phyloP scores from a whole-genome alignment of 106 monocot species.

The Dioscorea alata region DNA sequence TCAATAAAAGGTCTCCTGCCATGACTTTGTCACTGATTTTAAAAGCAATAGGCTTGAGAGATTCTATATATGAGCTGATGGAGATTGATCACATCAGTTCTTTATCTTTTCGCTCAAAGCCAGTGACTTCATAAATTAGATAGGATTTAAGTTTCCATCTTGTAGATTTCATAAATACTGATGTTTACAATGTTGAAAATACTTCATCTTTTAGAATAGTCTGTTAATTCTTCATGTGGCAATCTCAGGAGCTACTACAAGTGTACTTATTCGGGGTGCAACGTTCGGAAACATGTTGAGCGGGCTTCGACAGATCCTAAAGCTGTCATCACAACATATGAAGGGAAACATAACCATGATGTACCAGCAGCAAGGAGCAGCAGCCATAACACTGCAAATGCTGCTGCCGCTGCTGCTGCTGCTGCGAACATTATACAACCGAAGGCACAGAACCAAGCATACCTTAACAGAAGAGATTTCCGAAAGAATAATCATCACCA shows the following conservation, averaged over 20 bases:
- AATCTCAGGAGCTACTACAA: constrained; percentile 90
- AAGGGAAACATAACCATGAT: constrained; percentile 83
- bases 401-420: not conserved
- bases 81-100: too few species aligned
- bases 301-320: constrained; percentile 61
- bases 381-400: constrained; percentile 28
- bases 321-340: constrained; percentile 80
- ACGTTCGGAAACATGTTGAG: constrained; percentile 66
- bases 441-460: constrained; percentile 4
- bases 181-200: not conserved
- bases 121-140: too few species aligned
- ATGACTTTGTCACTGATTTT: too few species aligned
- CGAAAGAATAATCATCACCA: constrained; percentile 12
- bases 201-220: not conserved
- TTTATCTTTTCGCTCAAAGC: too few species aligned
- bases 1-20: too few species aligned
- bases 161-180: not conserved
- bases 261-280: constrained; percentile 48
- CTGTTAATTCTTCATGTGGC: not conserved
- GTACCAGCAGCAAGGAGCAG: constrained; percentile 50
- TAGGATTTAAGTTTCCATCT: too few species aligned
- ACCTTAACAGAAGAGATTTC: constrained; percentile 4
- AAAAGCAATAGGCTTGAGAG: too few species aligned
- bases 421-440: constrained; percentile 6
- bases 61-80: too few species aligned